Conservation (phyloP, 2,329 filamentous ascomycete genomes). For the Pseudogymnoascus sp. region DNA sequence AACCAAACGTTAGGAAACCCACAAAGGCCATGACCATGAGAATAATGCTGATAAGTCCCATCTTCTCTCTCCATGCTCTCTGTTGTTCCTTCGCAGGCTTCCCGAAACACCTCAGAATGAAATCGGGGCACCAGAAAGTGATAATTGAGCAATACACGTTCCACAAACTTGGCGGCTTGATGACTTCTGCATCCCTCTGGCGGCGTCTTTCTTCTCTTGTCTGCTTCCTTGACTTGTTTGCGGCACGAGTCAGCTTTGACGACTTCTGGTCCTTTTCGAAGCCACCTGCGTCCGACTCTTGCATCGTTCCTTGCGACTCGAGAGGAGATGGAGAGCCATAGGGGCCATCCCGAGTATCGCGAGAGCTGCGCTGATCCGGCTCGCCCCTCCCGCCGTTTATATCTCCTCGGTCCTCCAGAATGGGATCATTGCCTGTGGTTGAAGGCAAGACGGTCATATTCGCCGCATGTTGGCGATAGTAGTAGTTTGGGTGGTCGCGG, state of each 20-base stretch:
- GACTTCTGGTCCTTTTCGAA: slow-evolving; percentile 2
- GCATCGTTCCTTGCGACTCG: not conserved
- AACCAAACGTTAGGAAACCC: slow-evolving; percentile 93
- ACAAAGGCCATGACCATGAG: slow-evolving; percentile 78
- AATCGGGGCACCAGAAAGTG: slow-evolving; percentile 90
- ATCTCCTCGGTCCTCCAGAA: slow-evolving; percentile 68
- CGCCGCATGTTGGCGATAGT: slow-evolving; percentile 90
- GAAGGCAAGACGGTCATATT: slow-evolving; percentile 88
- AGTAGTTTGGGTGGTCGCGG: slow-evolving; percentile 83
- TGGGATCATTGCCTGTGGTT: slow-evolving; percentile 83
- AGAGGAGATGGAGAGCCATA: slow-evolving; percentile 22
- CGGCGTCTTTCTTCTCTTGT: slow-evolving; percentile 51
- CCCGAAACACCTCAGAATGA: slow-evolving; percentile 75
- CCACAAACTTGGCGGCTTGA: slow-evolving; percentile 81
- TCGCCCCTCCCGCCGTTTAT: slow-evolving; percentile 23
- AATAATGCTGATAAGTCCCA: slow-evolving; percentile 93
- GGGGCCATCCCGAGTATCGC: slow-evolving; percentile 25
- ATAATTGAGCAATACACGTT: slow-evolving; percentile 89
- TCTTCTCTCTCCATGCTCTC: slow-evolving; percentile 95
- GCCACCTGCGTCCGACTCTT: not conserved
- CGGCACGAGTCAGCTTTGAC: slow-evolving; percentile 29
- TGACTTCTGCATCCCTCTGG: slow-evolving; percentile 48
- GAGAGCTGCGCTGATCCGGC: slow-evolving; percentile 24
- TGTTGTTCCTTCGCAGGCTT: slow-evolving; percentile 79
- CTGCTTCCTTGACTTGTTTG: slow-evolving; percentile 51